phyloP scores from a whole-genome alignment of 306 rosid species.

The Abrus precatorius region DNA sequence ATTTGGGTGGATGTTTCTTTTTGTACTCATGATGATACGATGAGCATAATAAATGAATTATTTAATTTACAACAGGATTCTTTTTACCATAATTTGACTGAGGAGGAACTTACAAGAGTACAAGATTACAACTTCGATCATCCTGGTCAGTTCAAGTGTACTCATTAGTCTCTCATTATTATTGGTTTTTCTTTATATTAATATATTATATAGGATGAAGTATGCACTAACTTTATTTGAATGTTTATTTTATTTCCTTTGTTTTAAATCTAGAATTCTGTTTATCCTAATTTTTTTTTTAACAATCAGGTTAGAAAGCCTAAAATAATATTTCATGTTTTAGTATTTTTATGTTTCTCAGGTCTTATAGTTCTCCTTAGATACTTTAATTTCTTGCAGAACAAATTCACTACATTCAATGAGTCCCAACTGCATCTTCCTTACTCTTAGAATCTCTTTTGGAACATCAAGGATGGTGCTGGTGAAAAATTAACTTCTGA shows the following conservation, averaged over 20 bases:
- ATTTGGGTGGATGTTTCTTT: conserved; percentile 41
- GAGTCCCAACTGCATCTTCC: conserved; percentile 5
- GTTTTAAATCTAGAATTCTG: background rate
- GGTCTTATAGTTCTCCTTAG: conserved; percentile 15
- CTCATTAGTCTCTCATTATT: conserved; percentile 27
- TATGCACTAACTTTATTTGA: background rate
- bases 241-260: conserved; percentile 22
- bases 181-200: conserved; percentile 19
- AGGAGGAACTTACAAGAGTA: conserved; percentile 80
- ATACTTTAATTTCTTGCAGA: conserved; percentile 2
- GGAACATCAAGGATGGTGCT: conserved; percentile 27
- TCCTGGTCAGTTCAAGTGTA: conserved; percentile 76
- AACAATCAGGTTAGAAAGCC: conserved; percentile 20
- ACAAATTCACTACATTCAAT: conserved; percentile 30
- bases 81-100: conserved; percentile 85
- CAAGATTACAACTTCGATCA: conserved; percentile 98
- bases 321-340: background rate
- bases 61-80: conserved; percentile 75
- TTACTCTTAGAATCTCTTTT: conserved; percentile 28
- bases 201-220: conserved; percentile 32
- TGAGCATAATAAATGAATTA: background rate
- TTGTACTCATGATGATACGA: conserved; percentile 19
- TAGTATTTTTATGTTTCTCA: conserved; percentile 15
- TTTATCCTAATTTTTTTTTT: conserved; percentile 14
- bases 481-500: background rate